Base-by-base conservation (phyloP, 2,329 filamentous ascomycete species). In the Arachnopeziza araneosa region DNA sequence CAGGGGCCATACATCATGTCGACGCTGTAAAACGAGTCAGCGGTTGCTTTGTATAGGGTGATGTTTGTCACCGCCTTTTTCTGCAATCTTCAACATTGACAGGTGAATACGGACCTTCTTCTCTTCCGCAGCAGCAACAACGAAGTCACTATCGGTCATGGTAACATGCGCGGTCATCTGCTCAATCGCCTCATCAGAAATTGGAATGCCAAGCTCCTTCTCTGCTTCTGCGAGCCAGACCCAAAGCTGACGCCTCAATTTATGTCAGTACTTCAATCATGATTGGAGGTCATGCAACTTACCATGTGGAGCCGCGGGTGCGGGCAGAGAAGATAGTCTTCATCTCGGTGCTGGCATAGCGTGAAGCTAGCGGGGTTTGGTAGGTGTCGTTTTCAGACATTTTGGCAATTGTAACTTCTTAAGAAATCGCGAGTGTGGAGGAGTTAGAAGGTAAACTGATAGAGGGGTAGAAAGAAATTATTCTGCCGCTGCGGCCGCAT, bases 181-280 rank as follows among this genome's bases (percentile, higher is more conserved):
- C 61, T 86, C 81, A 56, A 97, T 79, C 9, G 92, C 92, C 69
- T 93, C 85, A 22, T 82, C 74, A 17, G 83, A 86, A 71, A 96
- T 93, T 7, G 83, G 78, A 51, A 96, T 83, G 1, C 92, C 92
- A 1, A 96, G 82, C 74, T 93, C 88, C 73, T 86, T 87, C 79
- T 96, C 88, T 10, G 83, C 80, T 79, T 96, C 88, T 24, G 92
- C 92, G 12, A 96, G 87, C 76, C 82, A 86, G 52, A 93, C 78
- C 93, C 93, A 97, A 21, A 96, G 66, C 83, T 84, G 57, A 69
- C 69, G 52, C 70, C 66, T 22, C 9, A 14, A 52, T 10, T 22
- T 5, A 10, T 3, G 36, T 44, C 36, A 44, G 12, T 14, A 44
- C 36, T 17, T 6, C 17, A 3, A 3, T 12, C 9, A 52, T 12